Percentiles rank a stretch among this genome's conserved stretches.
phyloP scores from a whole-genome alignment of 2,329 filamentous ascomycete genomes.

The Alternaria arborescens region DNA sequence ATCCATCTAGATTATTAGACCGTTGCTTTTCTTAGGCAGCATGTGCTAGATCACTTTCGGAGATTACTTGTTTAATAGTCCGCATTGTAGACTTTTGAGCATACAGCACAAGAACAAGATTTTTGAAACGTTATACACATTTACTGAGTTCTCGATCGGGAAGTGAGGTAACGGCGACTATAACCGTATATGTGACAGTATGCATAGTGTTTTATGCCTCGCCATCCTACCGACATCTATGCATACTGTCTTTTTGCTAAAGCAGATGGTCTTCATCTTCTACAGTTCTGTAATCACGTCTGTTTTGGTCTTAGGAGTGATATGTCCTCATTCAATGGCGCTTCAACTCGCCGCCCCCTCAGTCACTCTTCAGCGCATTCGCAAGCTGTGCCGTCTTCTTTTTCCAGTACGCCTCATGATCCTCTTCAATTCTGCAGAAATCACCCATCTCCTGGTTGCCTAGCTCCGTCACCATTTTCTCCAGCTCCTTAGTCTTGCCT shows the following conservation, averaged over 20 bases:
- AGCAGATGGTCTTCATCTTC: too few species aligned
- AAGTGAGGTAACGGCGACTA: too few species aligned
- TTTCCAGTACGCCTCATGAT: constrained; percentile 35
- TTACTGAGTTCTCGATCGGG: background rate
- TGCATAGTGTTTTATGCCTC: background rate
- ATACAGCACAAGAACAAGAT: background rate
- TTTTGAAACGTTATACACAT: background rate
- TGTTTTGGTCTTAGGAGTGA: too few species aligned
- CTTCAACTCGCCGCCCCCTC: constrained; percentile 1
- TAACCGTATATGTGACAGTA: background rate
- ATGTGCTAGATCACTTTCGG: background rate
- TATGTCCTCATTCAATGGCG: too few species aligned
- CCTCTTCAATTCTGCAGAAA: constrained; percentile 30
- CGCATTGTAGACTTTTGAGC: background rate
- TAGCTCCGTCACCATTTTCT: constrained; percentile 24
- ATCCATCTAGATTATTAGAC: constrained; percentile 43
- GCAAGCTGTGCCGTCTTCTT: constrained; percentile 35
- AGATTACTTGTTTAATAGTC: background rate
- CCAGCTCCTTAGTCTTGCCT: constrained; percentile 24
- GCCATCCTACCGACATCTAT: too few species aligned
- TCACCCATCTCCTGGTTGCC: constrained; percentile 32
- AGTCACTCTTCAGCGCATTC: constrained; percentile 24
- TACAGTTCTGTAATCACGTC: too few species aligned
- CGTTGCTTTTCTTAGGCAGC: constrained; percentile 14
- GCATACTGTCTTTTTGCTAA: too few species aligned